Percentiles rank a stretch among this genome's conserved stretches.
phyloP scores from a whole-genome alignment of 176 grass and related monocot genomes.

The Echinochloa phyllopogon region DNA sequence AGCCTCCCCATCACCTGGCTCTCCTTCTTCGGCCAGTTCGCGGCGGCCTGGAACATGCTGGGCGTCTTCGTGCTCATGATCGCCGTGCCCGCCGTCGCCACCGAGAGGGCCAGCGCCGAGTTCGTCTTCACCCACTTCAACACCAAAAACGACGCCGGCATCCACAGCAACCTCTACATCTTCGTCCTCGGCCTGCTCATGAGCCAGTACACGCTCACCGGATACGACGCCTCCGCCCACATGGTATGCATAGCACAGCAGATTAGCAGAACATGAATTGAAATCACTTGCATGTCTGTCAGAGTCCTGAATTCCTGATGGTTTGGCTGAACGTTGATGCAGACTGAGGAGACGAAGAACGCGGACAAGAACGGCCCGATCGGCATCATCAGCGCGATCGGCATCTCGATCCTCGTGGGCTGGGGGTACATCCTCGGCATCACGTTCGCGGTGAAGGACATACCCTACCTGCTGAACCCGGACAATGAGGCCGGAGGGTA shows the following conservation, averaged over 20 bases:
- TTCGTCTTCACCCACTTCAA: slow-evolving; percentile 96
- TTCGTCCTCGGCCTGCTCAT: slow-evolving; percentile 83
- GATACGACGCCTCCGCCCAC: slow-evolving; percentile 91
- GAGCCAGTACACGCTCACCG: slow-evolving; percentile 86
- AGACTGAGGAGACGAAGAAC: slow-evolving; percentile 91
- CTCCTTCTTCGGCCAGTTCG: slow-evolving; percentile 88
- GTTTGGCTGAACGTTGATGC: slow-evolving; percentile 4
- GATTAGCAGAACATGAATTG: background rate
- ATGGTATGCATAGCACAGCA: slow-evolving; percentile 48
- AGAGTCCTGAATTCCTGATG: background rate
- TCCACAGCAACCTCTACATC: slow-evolving; percentile 85
- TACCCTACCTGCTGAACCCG: slow-evolving; percentile 66
- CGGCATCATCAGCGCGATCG: slow-evolving; percentile 86
- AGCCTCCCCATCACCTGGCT: slow-evolving; percentile 81
- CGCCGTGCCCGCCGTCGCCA: slow-evolving; percentile 71
- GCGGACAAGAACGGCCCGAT: slow-evolving; percentile 80
- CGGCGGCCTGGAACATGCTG: slow-evolving; percentile 88
- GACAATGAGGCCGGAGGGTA: slow-evolving; percentile 90
- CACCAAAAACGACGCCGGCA: slow-evolving; percentile 72
- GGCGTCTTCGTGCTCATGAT: slow-evolving; percentile 89
- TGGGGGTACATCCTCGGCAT: slow-evolving; percentile 89
- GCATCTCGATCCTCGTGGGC: slow-evolving; percentile 70
- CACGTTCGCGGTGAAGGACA: slow-evolving; percentile 81
- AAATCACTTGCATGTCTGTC: background rate
- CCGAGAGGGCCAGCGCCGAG: slow-evolving; percentile 74